Percentiles rank a stretch among this genome's conserved stretches.
These are phyloP conservation scores for Phialophora verrucosa DNA, from an alignment of 2,329 filamentous ascomycete genomes.

Conservation along the genomic window DNA sequence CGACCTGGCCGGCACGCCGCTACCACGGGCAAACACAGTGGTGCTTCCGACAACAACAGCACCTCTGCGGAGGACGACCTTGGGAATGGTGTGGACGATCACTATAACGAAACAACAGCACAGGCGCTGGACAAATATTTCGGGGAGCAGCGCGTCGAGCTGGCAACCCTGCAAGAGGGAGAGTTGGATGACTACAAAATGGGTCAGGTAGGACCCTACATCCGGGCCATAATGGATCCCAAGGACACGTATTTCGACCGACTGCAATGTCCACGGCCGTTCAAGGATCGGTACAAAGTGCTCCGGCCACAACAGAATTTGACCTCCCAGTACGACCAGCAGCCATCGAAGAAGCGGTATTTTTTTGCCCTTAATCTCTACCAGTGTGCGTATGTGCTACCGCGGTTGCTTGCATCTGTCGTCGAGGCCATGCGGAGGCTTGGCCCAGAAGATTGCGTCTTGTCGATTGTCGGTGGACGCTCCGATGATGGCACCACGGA, in stretches of 20 bases:
- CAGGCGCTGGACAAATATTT: not conserved
- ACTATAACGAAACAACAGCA: not conserved
- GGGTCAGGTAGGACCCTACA: conserved; percentile 14
- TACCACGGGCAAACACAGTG: not conserved
- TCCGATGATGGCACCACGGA: conserved; percentile 62
- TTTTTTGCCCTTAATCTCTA: conserved; percentile 63
- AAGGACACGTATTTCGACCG: conserved; percentile 17
- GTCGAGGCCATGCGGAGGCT: conserved; percentile 58
- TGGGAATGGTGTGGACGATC: not conserved
- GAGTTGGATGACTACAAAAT: conserved; percentile 15
- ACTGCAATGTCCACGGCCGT: conserved; percentile 15
- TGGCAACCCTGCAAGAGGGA: not conserved
- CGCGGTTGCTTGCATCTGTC: conserved; percentile 59
- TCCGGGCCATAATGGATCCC: conserved; percentile 25
- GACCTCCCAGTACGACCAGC: not conserved
- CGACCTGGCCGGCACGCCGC: not conserved
- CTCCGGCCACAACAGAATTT: conserved; percentile 1
- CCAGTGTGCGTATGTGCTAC: conserved; percentile 54
- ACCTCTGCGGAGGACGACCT: not conserved
- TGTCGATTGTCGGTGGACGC: conserved; percentile 64
- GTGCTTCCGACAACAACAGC: not conserved
- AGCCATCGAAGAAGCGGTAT: conserved; percentile 42
- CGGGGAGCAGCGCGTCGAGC: not conserved
- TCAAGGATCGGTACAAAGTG: conserved; percentile 10
- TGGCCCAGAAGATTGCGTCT: conserved; percentile 57